A percentile compares a stretch with the other conserved stretches of the same genome.
Evolutionary conservation across 1,139 yeast species (phyloP).

Genomic region (Suhomyces atakaporum): DNA sequence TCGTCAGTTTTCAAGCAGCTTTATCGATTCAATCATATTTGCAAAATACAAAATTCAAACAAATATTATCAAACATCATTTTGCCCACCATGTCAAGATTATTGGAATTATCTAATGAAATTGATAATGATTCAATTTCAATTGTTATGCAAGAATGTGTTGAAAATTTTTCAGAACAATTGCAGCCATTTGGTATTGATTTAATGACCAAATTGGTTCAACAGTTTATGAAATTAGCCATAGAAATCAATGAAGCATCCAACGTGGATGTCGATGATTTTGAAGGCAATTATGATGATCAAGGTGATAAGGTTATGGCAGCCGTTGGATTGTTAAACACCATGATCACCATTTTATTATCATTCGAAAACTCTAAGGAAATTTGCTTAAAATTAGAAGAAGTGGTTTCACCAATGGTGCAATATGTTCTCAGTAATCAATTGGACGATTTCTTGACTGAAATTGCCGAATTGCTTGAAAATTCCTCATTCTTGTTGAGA

Average conservation of each 20-base stretch:
- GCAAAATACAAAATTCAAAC: constrained; percentile 63
- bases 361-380: constrained; percentile 79
- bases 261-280: constrained; percentile 46
- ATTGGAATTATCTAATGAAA: constrained; percentile 71
- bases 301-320: constrained; percentile 81
- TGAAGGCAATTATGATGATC: constrained; percentile 45
- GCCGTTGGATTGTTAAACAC: constrained; percentile 87
- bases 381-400: constrained; percentile 69
- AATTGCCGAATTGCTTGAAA: constrained; percentile 81
- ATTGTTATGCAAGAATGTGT: constrained; percentile 96
- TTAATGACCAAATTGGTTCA: constrained; percentile 77
- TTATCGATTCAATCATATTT: constrained; percentile 82
- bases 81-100: constrained; percentile 83
- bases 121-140: constrained; percentile 85
- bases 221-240: constrained; percentile 74
- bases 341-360: constrained; percentile 79
- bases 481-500: constrained; percentile 75
- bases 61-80: constrained; percentile 65
- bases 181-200: constrained; percentile 92
- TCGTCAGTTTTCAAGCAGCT: constrained; percentile 83
- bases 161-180: constrained; percentile 80
- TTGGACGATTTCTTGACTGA: constrained; percentile 83
- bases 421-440: constrained; percentile 60
- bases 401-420: constrained; percentile 72
- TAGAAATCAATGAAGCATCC: constrained; percentile 66